phyloP scores from a whole-genome alignment of 2,329 filamentous ascomycete species.

The Chaetomium sp. region DNA sequence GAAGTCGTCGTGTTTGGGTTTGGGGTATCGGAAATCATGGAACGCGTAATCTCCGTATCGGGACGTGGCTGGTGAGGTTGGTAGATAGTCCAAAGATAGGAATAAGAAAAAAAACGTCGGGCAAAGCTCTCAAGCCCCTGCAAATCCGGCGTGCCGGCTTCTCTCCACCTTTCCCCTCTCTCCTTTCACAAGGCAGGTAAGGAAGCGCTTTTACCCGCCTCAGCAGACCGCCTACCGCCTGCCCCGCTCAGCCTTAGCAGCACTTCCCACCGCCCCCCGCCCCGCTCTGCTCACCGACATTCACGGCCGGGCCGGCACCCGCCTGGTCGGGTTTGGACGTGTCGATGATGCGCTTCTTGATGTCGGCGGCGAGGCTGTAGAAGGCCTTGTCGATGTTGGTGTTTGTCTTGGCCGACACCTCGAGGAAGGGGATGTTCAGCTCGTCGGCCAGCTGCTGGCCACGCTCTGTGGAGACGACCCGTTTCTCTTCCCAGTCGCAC shows the following conservation, averaged over 20 bases:
- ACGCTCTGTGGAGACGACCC: conserved; percentile 84
- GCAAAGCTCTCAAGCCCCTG: no score
- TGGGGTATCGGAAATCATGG: background rate
- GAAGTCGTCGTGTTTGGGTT: background rate
- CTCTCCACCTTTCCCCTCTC: no score
- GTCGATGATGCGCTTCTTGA: conserved; percentile 98
- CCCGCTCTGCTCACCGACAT: conserved; percentile 58
- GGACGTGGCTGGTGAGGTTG: background rate
- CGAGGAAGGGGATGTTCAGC: conserved; percentile 94
- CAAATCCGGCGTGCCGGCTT: no score
- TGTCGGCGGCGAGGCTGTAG: conserved; percentile 88
- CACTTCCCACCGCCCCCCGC: conserved; percentile 61
- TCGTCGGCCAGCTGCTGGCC: conserved; percentile 92
- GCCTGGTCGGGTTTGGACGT: conserved; percentile 70
- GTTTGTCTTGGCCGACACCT: conserved; percentile 97
- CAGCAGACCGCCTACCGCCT: background rate
- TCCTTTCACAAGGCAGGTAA: no score
- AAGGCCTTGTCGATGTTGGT: conserved; percentile 99
- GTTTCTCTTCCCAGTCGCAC: conserved; percentile 99
- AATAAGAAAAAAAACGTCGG: no score
- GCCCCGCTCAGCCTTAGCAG: conserved; percentile 47
- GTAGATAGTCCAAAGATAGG: no score
- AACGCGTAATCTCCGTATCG: background rate
- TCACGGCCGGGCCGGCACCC: conserved; percentile 45
- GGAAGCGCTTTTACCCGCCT: no score